Evolutionary conservation across 2,329 filamentous ascomycete species (phyloP).

Genomic region (Triangularia verruculosa): DNA sequence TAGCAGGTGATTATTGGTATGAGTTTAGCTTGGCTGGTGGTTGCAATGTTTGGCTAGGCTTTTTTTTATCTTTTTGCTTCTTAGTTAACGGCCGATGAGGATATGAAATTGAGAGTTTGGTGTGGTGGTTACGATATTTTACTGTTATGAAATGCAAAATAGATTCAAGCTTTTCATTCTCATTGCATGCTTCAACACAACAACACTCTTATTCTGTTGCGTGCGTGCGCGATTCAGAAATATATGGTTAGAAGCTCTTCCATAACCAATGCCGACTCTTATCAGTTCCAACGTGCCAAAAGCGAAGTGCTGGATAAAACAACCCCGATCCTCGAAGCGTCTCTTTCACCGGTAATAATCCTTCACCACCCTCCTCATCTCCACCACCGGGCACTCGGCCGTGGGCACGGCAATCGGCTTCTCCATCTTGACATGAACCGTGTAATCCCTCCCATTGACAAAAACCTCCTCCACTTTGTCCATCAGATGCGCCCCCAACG

Average conservation of each 20-base stretch:
- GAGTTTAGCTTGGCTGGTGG: background rate
- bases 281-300: too few species aligned
- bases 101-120: background rate
- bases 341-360: conserved; percentile 7
- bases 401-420: conserved; percentile 73
- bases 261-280: too few species aligned
- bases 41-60: background rate
- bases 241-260: too few species aligned
- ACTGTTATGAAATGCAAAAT: background rate
- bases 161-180: too few species aligned
- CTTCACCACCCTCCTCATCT: conserved; percentile 41
- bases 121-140: background rate
- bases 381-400: conserved; percentile 68
- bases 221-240: too few species aligned
- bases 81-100: background rate
- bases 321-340: too few species aligned
- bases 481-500: conserved; percentile 51
- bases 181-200: too few species aligned
- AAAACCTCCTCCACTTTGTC: conserved; percentile 43
- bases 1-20: too few species aligned
- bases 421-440: conserved; percentile 60
- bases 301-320: too few species aligned
- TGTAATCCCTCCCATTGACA: conserved; percentile 41
- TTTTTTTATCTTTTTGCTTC: background rate
- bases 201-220: too few species aligned